Conservation (phyloP, 2,329 filamentous ascomycete species). For the Exophiala sp. region DNA sequence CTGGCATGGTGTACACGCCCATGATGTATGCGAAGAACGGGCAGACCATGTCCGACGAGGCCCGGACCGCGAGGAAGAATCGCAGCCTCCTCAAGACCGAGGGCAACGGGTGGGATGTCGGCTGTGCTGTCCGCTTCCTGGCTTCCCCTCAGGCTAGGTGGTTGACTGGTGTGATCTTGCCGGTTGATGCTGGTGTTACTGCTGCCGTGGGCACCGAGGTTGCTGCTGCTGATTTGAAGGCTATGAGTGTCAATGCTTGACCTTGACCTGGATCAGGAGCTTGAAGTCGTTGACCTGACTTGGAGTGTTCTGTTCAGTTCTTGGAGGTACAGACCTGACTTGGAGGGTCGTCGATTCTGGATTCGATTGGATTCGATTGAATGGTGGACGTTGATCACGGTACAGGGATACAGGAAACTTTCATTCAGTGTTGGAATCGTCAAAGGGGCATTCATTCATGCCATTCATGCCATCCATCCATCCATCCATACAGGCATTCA, state of each 20-base stretch:
- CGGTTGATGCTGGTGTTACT: slow-evolving; percentile 46
- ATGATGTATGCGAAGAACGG: slow-evolving; percentile 44
- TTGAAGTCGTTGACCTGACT: too few species aligned
- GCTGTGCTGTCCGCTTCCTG: slow-evolving; percentile 48
- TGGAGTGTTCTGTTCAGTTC: too few species aligned
- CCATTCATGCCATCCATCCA: too few species aligned
- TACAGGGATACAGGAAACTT: too few species aligned
- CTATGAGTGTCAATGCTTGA: slow-evolving; percentile 35
- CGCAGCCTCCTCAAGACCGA: slow-evolving; percentile 49
- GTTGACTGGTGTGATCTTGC: slow-evolving; percentile 46
- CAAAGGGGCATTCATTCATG: too few species aligned
- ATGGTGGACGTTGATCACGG: too few species aligned
- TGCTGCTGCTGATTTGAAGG: slow-evolving; percentile 32
- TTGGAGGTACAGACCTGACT: too few species aligned
- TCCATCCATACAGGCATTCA: too few species aligned
- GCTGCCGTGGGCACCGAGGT: slow-evolving; percentile 41
- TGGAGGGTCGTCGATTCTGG: too few species aligned
- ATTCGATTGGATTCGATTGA: too few species aligned
- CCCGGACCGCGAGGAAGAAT: slow-evolving; percentile 45
- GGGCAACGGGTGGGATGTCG: slow-evolving; percentile 51
- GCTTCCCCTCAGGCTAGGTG: slow-evolving; percentile 49
- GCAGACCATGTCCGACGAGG: slow-evolving; percentile 46
- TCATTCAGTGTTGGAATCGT: too few species aligned
- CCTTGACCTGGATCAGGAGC: too few species aligned
- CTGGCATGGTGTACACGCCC: slow-evolving; percentile 51